Evolutionary conservation across 2,329 filamentous ascomycete genomes (phyloP).

Genomic region (Bipolaris oryzae): DNA sequence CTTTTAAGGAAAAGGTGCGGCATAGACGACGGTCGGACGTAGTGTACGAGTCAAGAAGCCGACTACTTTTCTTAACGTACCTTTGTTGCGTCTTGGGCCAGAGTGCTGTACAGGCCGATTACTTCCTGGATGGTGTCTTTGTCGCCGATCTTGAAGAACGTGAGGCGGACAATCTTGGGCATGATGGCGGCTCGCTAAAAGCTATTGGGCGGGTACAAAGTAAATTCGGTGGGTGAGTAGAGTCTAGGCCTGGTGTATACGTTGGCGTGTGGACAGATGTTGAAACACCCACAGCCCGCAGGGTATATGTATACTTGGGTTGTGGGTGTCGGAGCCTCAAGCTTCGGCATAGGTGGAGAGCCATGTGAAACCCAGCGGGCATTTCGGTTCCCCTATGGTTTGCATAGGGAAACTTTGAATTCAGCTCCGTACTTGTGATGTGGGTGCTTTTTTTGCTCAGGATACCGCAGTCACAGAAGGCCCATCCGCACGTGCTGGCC

Average conservation of each 20-base stretch:
- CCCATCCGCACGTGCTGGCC: constrained; percentile 5
- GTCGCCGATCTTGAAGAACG: constrained; percentile 47
- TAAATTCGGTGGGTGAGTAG: not conserved
- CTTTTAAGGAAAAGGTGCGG: constrained; percentile 1
- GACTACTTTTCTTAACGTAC: constrained; percentile 27
- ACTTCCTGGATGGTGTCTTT: constrained; percentile 34
- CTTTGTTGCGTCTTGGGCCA: constrained; percentile 43
- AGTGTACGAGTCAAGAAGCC: constrained; percentile 9
- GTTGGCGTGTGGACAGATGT: not conserved
- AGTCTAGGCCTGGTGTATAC: not conserved
- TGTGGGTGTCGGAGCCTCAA: constrained; percentile 11
- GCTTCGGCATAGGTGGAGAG: constrained; percentile 31
- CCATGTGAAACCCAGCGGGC: constrained; percentile 19
- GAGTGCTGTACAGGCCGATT: constrained; percentile 42
- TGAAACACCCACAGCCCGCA: not conserved
- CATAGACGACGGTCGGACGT: not conserved
- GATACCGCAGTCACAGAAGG: constrained; percentile 2
- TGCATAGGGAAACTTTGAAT: not conserved
- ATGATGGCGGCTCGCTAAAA: constrained; percentile 28
- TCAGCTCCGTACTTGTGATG: not conserved
- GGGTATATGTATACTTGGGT: constrained; percentile 9
- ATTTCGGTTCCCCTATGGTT: constrained; percentile 27
- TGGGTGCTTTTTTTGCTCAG: constrained; percentile 6
- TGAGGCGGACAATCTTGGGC: constrained; percentile 44
- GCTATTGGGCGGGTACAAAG: not conserved